Evolutionary conservation across 2,329 filamentous ascomycete genomes (phyloP).

Genomic region (Beauveria pseudobassiana): DNA sequence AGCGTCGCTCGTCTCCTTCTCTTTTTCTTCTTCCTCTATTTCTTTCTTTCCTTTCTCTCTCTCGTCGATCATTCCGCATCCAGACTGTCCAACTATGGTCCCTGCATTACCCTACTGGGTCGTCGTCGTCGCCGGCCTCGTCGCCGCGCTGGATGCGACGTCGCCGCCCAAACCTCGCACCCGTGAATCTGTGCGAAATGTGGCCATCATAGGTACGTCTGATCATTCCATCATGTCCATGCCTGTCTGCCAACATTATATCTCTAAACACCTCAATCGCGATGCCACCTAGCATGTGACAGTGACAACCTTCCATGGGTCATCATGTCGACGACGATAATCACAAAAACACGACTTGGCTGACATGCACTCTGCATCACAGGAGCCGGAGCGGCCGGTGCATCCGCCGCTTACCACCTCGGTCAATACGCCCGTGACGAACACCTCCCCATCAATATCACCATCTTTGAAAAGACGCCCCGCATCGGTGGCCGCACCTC

Average conservation of each 20-base stretch:
- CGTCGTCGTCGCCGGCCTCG: slow-evolving; percentile 13
- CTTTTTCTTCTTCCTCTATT: not conserved
- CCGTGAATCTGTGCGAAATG: slow-evolving; percentile 21
- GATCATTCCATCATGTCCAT: not conserved
- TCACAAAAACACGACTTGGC: not conserved
- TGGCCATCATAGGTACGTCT: slow-evolving; percentile 30
- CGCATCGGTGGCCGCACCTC: slow-evolving; percentile 82
- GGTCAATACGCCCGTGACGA: slow-evolving; percentile 58
- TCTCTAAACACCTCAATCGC: not conserved
- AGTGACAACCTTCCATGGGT: slow-evolving; percentile 1
- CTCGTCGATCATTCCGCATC: not conserved
- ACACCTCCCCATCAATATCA: slow-evolving; percentile 64
- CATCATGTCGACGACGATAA: not conserved
- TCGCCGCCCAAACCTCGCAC: not conserved
- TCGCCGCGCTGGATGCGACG: slow-evolving; percentile 11
- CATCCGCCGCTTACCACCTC: slow-evolving; percentile 80
- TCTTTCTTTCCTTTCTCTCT: not conserved
- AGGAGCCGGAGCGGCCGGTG: slow-evolving; percentile 86
- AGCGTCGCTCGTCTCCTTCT: not conserved
- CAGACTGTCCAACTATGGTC: not conserved
- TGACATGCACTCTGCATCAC: not conserved
- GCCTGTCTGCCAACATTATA: not conserved
- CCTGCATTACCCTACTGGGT: not conserved
- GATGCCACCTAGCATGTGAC: not conserved
- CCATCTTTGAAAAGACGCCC: slow-evolving; percentile 72